Conservation (phyloP, 1,284 basidiomycete species). For the Sanghuangporus weigelae region DNA sequence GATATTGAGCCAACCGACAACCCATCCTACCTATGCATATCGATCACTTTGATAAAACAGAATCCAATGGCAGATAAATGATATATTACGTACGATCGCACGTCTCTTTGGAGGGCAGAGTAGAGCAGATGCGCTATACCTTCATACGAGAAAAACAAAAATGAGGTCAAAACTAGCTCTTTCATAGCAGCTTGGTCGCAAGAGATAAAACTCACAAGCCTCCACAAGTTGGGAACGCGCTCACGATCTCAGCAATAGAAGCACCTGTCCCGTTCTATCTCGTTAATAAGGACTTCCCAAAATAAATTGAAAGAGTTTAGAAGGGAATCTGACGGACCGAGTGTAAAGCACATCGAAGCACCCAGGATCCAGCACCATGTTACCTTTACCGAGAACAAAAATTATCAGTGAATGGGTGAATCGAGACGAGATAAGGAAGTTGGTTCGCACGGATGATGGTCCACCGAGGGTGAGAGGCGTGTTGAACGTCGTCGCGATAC, state of each 20-base stretch:
- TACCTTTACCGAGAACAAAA: slow-evolving; percentile 41
- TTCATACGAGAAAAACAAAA: slow-evolving; percentile 22
- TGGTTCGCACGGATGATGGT: slow-evolving; percentile 57
- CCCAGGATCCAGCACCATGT: slow-evolving; percentile 83
- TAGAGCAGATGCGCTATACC: slow-evolving; percentile 74
- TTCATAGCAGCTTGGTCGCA: not conserved
- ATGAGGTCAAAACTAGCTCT: not conserved
- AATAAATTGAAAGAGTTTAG: not conserved
- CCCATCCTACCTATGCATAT: slow-evolving; percentile 61
- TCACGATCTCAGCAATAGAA: slow-evolving; percentile 75
- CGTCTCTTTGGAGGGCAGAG: slow-evolving; percentile 65
- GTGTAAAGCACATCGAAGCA: slow-evolving; percentile 69
- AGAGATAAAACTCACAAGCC: slow-evolving; percentile 51
- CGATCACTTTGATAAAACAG: no score
- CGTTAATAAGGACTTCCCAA: not conserved
- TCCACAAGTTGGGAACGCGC: slow-evolving; percentile 80
- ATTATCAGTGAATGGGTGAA: not conserved
- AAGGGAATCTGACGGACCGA: slow-evolving; percentile 34
- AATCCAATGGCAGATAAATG: no score
- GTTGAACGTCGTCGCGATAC: slow-evolving; percentile 78
- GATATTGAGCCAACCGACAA: slow-evolving; percentile 85
- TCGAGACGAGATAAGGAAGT: not conserved
- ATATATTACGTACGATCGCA: no score
- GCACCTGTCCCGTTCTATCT: slow-evolving; percentile 34
- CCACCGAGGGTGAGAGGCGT: slow-evolving; percentile 73